Base-by-base conservation (phyloP, 2,329 filamentous ascomycete genomes). In the Podosphaera fusca region DNA sequence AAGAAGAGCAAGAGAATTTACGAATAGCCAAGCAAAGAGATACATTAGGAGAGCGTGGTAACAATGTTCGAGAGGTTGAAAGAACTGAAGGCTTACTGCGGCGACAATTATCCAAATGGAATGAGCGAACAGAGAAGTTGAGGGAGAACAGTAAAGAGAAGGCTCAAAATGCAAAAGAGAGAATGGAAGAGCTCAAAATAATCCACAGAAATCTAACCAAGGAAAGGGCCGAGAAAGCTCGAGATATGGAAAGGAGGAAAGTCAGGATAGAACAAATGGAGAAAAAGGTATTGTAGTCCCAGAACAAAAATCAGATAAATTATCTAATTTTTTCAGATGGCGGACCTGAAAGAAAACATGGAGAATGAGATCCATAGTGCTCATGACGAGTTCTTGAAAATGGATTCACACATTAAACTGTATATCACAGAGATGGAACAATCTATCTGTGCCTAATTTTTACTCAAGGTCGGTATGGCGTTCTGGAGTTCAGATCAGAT, bases 401-500 rank as follows among this genome's bases (percentile, higher is more conserved):
- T 98, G 80, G 90, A 96, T 70, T 84, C 87, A 42, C 92, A 98
- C 68, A 94, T 98, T 69, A 90, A 89, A 71, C 75, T 96, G 60
- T 98, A 98, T 73, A 94, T 98, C 67, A 94, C 86, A 3, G 92
- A 98, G 75, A 95, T 98, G 89, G 92, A 96, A 71, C 89, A 95
- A 71, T 84, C 82, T 58, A 79, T 92, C 40, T 64, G 52, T 59
- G 31, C n/a, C 35, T 53, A 12, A 50, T 29, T 50, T 12, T 8
- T 31, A 31, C 5, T 31, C 21, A 30, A 21, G 46, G 55, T 49
- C 55, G 10, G 51, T 45, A 47, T 56, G 47, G 55, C 57, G 55
- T 56, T 42, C 55, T 59, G 64, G 63, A 63, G 64, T 64, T 64
- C 61, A 58, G 64, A 63, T 66, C 66, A 3, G 29, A 2, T 33